phyloP scores from a whole-genome alignment of 305 asterid species.

The Withania somnifera region DNA sequence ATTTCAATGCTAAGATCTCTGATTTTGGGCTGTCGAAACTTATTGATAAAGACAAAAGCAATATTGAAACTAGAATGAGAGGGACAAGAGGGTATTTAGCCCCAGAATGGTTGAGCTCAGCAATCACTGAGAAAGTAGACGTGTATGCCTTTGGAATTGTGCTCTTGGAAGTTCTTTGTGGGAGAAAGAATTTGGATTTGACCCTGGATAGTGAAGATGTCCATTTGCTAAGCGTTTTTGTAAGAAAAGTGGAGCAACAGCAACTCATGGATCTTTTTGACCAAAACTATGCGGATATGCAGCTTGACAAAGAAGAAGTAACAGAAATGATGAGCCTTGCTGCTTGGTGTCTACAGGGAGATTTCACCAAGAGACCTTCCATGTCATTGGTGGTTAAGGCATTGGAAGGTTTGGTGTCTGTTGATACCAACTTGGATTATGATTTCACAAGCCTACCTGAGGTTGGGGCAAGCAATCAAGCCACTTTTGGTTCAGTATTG shows the following conservation, averaged over 20 bases:
- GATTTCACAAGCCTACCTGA: not conserved
- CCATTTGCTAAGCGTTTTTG: slow-evolving; percentile 1
- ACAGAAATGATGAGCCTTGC: not conserved
- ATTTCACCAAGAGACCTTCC: slow-evolving; percentile 7
- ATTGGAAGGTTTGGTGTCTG: not conserved
- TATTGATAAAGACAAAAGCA: slow-evolving; percentile 3
- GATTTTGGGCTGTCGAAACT: slow-evolving; percentile 14
- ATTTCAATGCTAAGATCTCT: slow-evolving; percentile 11
- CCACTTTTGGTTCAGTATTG: not conserved
- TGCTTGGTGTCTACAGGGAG: slow-evolving; percentile 1
- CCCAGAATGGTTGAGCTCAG: slow-evolving; percentile 7
- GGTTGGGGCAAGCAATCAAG: not conserved
- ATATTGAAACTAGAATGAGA: slow-evolving; percentile 1
- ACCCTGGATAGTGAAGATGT: not conserved
- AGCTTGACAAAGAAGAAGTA: not conserved
- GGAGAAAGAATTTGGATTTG: slow-evolving; percentile 1
- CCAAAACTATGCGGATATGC: not conserved
- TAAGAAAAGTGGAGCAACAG: not conserved
- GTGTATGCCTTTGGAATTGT: slow-evolving; percentile 13
- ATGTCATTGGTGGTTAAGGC: slow-evolving; percentile 7
- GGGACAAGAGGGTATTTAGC: slow-evolving; percentile 14
- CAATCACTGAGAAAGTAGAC: slow-evolving; percentile 10
- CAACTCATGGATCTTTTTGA: not conserved
- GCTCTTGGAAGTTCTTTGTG: not conserved
- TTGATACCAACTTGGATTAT: slow-evolving; percentile 1